Evolutionary conservation across 768 basidiomycete genomes (phyloP), one percentile per base, ranked within the genome.

Genomic region (Tephrocybe sp.): DNA sequence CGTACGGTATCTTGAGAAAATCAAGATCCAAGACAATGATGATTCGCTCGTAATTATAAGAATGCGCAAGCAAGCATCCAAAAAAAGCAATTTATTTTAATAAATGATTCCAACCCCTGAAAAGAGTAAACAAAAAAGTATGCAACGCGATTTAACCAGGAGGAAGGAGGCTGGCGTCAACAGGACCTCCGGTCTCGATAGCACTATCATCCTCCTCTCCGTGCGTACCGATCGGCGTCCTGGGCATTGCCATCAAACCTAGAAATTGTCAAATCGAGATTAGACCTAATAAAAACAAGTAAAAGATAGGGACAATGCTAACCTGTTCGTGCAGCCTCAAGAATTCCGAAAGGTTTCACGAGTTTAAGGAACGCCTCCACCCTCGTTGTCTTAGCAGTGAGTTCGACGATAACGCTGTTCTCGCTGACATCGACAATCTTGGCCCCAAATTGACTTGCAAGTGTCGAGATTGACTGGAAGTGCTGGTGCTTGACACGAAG

Each of bases 231-330:
- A 98, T 89, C 2, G 96, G 95, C 5, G 97, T 97, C 54, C 97
- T 83, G 4, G 97, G 97, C 90, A 99, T 97, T 5, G 91, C 95
- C 96, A 99, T 99, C 34, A 91, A 72, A 64, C 95, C 95, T 96
- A 5, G 31, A 45, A 45, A 49, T 16, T 20, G 38, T 55, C 22
- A 55, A 51, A 23, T 19, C 11, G 42, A 38, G 31, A 30, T 14
- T 26, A 23, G 26, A 42, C 20, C 3, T 26, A 7, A 26, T 26
- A 26, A 26, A 26, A 26, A 7, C 7, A n/a, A 26, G 45, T 39
- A 16, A 23, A 46, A n/a, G 36, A 30, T 55, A 12, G 53, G 14
- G 44, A 45, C 52, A 31, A n/a, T n/a, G n/a, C 9, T 51, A 54
- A 95, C 95, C 96, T 31, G 93, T 94, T 49, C 97, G 75, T 17